Conservation (phyloP, 257 asterid genomes). For the Fraxinus cuspidata region DNA sequence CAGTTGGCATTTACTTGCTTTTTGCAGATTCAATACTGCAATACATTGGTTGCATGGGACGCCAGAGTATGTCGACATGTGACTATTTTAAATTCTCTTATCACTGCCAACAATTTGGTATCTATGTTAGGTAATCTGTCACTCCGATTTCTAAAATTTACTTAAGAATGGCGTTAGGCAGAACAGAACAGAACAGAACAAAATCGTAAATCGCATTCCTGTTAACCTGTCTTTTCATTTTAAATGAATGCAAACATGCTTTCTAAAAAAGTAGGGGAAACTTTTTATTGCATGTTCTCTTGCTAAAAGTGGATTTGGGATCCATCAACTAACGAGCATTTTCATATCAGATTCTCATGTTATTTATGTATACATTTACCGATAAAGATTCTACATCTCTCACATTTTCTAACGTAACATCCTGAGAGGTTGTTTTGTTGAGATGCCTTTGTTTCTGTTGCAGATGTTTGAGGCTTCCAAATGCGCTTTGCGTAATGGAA, state of each 20-base stretch:
- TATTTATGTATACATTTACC: neutral
- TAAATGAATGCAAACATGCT: constrained; percentile 4
- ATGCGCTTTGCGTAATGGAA: constrained; percentile 73
- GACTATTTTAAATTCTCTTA: constrained; percentile 57
- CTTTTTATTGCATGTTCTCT: constrained; percentile 21
- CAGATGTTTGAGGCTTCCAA: constrained; percentile 79
- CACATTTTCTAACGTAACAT: constrained; percentile 3
- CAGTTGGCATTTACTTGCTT: constrained; percentile 24
- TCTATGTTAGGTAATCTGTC: constrained; percentile 62
- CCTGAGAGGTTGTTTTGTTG: constrained; percentile 10
- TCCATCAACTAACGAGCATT: neutral
- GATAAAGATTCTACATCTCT: neutral
- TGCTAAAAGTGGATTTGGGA: constrained; percentile 12
- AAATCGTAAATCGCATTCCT: constrained; percentile 19
- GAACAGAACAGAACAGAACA: neutral
- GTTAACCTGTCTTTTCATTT: constrained; percentile 13
- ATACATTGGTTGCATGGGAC: constrained; percentile 48
- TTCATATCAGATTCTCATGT: neutral
- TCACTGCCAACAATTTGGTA: constrained; percentile 80
- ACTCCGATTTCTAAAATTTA: constrained; percentile 3
- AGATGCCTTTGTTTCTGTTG: constrained; percentile 36
- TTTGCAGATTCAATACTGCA: constrained; percentile 61
- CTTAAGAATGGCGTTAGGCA: neutral
- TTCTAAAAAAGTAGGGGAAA: neutral
- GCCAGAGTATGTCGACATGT: constrained; percentile 25